phyloP scores from a whole-genome alignment of 2,329 filamentous ascomycete genomes.

The Ophiostoma montium region DNA sequence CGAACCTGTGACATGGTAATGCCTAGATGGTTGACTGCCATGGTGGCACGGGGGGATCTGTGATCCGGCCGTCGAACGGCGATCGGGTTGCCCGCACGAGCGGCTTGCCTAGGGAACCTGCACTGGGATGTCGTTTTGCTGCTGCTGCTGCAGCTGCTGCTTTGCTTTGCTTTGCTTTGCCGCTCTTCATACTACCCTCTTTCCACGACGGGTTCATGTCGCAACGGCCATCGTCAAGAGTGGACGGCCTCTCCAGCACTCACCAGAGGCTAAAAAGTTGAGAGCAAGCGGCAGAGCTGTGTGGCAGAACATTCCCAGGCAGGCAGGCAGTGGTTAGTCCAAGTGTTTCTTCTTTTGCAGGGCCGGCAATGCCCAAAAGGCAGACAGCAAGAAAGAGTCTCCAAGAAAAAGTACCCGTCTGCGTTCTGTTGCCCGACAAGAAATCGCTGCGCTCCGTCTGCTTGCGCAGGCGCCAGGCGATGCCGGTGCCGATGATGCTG shows the following conservation, averaged over 20 bases:
- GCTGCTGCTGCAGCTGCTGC: constrained; percentile 36
- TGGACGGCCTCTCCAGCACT: constrained; percentile 32
- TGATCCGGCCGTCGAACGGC: background rate
- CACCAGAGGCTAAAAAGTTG: constrained; percentile 86
- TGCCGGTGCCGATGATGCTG: constrained; percentile 48
- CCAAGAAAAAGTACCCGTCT: constrained; percentile 46
- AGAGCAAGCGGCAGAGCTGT: constrained; percentile 66
- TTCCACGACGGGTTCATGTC: constrained; percentile 13
- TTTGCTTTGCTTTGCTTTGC: too few relatives aligned
- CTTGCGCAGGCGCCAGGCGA: constrained; percentile 43
- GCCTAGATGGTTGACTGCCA: background rate
- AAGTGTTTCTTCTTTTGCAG: too few relatives aligned
- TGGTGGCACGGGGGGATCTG: background rate
- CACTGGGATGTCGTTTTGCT: constrained; percentile 27
- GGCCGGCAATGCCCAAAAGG: background rate
- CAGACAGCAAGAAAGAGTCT: background rate
- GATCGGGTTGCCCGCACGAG: too few relatives aligned
- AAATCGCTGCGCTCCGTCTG: constrained; percentile 57
- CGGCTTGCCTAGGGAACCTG: background rate
- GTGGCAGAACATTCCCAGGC: background rate
- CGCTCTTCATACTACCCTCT: background rate
- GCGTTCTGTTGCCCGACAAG: constrained; percentile 64
- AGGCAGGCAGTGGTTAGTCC: constrained; percentile 6
- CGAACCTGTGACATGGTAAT: constrained; percentile 1
- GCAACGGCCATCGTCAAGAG: constrained; percentile 19